Conservation (phyloP, 805 yeast genomes). For the Saturnispora ahearnii region DNA sequence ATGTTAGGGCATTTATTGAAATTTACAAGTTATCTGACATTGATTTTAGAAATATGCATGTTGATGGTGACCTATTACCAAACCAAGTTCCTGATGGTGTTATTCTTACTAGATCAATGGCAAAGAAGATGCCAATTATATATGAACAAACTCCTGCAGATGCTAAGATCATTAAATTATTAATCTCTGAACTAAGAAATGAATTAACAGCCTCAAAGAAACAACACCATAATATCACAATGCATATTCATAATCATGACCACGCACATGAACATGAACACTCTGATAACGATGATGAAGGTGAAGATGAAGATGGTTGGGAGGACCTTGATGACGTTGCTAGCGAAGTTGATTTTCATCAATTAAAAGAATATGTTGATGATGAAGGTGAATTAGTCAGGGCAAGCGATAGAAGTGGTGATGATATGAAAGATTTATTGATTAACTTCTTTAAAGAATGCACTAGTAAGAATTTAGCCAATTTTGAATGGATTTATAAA, state of each 20-base stretch:
- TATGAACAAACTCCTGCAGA: conserved; percentile 62
- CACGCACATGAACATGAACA: conserved; percentile 31
- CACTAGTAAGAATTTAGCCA: conserved; percentile 38
- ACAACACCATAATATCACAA: conserved; percentile 30
- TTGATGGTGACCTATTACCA: conserved; percentile 71
- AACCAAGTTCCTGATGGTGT: conserved; percentile 40
- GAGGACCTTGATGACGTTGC: conserved; percentile 64
- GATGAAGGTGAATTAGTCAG: conserved; percentile 27
- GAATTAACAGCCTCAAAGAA: conserved; percentile 39
- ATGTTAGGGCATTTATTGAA: conserved; percentile 61
- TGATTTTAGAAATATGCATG: conserved; percentile 42
- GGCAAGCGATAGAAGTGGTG: conserved; percentile 21
- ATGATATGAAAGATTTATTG: conserved; percentile 31
- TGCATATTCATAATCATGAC: conserved; percentile 14
- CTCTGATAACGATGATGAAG: conserved; percentile 32
- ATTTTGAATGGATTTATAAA: conserved; percentile 46
- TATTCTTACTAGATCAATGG: conserved; percentile 83
- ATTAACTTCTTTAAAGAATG: conserved; percentile 48
- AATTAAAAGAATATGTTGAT: conserved; percentile 48
- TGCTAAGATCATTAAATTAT: conserved; percentile 61
- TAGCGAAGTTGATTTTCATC: conserved; percentile 51
- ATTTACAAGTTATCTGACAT: conserved; percentile 52
- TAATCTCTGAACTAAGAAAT: conserved; percentile 58
- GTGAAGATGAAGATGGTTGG: conserved; percentile 54
- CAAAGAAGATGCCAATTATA: conserved; percentile 51